Base-by-base conservation (phyloP, 495 filamentous ascomycete genomes). In the Xylaria cubensis region DNA sequence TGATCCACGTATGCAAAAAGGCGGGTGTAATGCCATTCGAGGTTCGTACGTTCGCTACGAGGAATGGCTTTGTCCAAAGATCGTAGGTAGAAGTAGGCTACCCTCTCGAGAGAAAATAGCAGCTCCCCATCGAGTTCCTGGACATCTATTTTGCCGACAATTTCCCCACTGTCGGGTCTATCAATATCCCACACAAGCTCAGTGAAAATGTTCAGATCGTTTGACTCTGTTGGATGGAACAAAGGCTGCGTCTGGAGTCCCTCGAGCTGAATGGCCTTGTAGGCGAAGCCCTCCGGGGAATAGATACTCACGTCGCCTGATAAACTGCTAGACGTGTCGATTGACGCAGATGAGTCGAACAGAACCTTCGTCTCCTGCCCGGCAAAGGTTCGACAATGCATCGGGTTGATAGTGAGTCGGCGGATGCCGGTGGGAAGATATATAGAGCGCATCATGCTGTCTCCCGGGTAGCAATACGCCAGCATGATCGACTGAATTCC, bases 401-500 rank as follows among this genome's bases (percentile, higher is more conserved):
- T 17, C 19, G 39, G 21, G 36, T 68, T 74, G 67, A 80, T 59
- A 12, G n/a, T 34, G 8, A 79, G 55, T 7, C 19, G n/a, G 4
- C 61, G 15, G 56, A 79, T 79, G 12, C 9, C 58, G 6, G 50
- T 75, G 32, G 79, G 80, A 3, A 82, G 51, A 32, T 79, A 72
- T 4, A 78, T 34, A 0, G 72, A 21, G 24, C 74, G 61, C 12
- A 81, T 29, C 13, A 61, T 32, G 1, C 74, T 74, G 64, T 80
- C 78, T 0, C 66, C 66, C 0, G 80, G 81, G 24, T 26, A 64
- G 1, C 42, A 63, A 56, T 71, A 65, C 0, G 81, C 79, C 6
- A 78, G 46, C 12, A 82, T 34, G 15, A 78, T 64, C 26, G 73
- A 61, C 51, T 81, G 80, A 36, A 81, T 71, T 0, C 76, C 78